Conservation (phyloP, 2,329 filamentous ascomycete genomes). For the Diplodia sapinea region DNA sequence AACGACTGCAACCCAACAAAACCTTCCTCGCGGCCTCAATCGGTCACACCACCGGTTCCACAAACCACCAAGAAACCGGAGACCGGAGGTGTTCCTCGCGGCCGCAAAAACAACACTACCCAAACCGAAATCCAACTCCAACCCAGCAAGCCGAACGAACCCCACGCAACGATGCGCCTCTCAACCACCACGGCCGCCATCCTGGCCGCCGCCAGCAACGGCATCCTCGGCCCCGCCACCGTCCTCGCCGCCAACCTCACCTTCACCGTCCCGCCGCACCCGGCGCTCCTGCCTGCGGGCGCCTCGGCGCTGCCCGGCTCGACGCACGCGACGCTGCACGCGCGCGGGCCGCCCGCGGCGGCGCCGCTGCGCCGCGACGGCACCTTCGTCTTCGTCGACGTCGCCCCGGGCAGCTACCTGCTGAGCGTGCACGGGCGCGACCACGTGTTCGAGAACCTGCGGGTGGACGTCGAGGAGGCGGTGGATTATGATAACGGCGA, state of each 20-base stretch:
- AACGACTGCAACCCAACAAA: neutral
- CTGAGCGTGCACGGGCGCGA: conserved; percentile 78
- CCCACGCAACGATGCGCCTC: neutral
- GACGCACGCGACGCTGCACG: conserved; percentile 71
- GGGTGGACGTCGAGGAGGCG: conserved; percentile 70
- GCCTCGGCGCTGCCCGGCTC: conserved; percentile 44
- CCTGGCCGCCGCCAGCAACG: neutral
- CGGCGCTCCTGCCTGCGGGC: conserved; percentile 30
- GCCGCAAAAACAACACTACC: no score
- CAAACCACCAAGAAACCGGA: no score
- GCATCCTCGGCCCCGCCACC: neutral
- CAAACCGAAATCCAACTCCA: neutral
- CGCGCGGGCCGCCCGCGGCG: conserved; percentile 54
- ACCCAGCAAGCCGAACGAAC: neutral
- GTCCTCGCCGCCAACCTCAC: conserved; percentile 26
- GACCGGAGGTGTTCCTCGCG: no score
- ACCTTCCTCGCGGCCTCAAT: neutral
- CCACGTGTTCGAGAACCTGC: conserved; percentile 76
- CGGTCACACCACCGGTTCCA: no score
- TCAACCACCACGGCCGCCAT: neutral
- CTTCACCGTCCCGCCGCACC: conserved; percentile 32
- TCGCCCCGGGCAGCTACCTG: conserved; percentile 77
- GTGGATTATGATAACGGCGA: conserved; percentile 35
- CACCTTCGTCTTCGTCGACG: conserved; percentile 76
- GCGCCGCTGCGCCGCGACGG: conserved; percentile 72